Evolutionary conservation across 352 stramenopile genomes (phyloP).

Genomic region (Globisporangium okanoganense): DNA sequence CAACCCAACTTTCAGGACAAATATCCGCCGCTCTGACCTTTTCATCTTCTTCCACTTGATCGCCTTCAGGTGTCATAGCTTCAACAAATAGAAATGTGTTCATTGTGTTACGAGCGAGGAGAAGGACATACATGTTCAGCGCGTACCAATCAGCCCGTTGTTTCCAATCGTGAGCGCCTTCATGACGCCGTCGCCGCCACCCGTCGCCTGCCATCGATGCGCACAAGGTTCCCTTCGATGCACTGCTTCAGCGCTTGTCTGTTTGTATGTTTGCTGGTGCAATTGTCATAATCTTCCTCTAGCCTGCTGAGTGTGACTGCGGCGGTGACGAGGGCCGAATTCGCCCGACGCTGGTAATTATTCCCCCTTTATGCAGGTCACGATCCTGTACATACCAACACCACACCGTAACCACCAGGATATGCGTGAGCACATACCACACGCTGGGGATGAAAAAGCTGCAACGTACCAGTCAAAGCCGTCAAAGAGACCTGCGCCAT

Average conservation of each 20-base stretch:
- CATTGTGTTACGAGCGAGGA: slow-evolving; percentile 1
- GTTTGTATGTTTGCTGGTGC: not conserved
- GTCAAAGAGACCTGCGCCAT: slow-evolving; percentile 98
- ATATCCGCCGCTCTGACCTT: not conserved
- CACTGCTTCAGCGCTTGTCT: not conserved
- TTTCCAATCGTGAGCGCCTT: not conserved
- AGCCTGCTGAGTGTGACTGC: not conserved
- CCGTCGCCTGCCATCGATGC: not conserved
- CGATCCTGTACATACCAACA: slow-evolving; percentile 52
- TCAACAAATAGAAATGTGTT: slow-evolving; percentile 4
- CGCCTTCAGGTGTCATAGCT: not conserved
- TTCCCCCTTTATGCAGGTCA: slow-evolving; percentile 89
- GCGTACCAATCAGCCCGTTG: not conserved
- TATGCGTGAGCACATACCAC: no score
- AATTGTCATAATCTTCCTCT: not conserved
- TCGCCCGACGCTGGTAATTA: slow-evolving; percentile 21
- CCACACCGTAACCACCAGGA: no score
- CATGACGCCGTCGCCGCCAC: not conserved
- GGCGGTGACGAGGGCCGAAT: not conserved
- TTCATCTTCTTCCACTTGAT: not conserved
- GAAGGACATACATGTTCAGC: not conserved
- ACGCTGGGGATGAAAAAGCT: no score
- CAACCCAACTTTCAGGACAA: not conserved
- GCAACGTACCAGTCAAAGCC: slow-evolving; percentile 96
- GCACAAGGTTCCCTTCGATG: not conserved